Evolutionary conservation across 2,329 filamentous ascomycete genomes (phyloP).

Genomic region (Colletotrichum sp.): DNA sequence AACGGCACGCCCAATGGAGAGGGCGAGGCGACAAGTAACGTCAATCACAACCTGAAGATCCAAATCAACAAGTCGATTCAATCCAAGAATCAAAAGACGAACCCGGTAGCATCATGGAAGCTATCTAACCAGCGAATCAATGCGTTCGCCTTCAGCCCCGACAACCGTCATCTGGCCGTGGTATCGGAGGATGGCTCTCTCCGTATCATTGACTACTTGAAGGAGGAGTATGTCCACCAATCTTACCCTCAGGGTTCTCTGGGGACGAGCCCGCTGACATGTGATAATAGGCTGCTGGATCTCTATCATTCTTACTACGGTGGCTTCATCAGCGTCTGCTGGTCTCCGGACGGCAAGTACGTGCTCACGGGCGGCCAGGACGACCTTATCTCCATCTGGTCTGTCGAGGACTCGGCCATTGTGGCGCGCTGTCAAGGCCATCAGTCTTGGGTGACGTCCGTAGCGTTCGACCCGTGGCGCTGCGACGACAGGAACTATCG

Average conservation of each 20-base stretch:
- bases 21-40: constrained; percentile 32
- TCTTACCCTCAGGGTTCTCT: neutral
- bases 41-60: constrained; percentile 55
- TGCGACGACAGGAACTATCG: constrained; percentile 96
- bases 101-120: constrained; percentile 93
- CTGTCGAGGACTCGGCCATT: constrained; percentile 79
- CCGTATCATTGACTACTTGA: constrained; percentile 88
- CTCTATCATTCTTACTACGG: constrained; percentile 93
- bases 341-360: constrained; percentile 97
- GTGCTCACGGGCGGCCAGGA: constrained; percentile 95
- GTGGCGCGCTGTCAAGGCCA: constrained; percentile 95
- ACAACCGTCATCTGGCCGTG: constrained; percentile 84
- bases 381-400: constrained; percentile 96
- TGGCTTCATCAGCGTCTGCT: constrained; percentile 90
- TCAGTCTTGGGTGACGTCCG: constrained; percentile 91
- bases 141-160: constrained; percentile 89
- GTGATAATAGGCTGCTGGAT: constrained; percentile 71
- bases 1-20: constrained; percentile 38
- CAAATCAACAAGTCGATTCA: constrained; percentile 89
- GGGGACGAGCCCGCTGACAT: neutral
- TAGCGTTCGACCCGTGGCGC: constrained; percentile 96
- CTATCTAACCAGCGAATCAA: constrained; percentile 90
- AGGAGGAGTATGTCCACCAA: constrained; percentile 72
- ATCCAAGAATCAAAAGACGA: constrained; percentile 91
- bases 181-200: constrained; percentile 92